Conservation (phyloP, 2,329 filamentous ascomycete species). For the Talaromyces verruculosus region DNA sequence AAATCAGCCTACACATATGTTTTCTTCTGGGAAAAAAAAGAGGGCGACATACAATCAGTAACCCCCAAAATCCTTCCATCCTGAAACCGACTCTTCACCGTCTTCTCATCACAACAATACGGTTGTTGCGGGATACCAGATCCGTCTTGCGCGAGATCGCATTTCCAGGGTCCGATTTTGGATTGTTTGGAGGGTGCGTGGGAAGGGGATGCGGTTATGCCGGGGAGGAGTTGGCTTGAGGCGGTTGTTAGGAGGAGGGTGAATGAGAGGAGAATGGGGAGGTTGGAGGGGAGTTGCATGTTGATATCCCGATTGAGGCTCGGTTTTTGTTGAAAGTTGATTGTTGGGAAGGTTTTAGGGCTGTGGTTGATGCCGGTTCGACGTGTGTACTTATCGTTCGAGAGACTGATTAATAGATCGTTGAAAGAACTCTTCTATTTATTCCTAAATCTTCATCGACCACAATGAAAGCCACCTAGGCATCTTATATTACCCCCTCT, state of each 20-base stretch:
- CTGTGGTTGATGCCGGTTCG: background rate
- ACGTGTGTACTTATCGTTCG: background rate
- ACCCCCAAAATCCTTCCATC: conserved; percentile 16
- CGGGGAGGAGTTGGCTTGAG: conserved; percentile 25
- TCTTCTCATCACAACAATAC: conserved; percentile 21
- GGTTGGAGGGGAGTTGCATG: conserved; percentile 5
- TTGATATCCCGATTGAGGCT: no score
- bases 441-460: background rate
- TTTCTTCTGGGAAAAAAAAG: no score
- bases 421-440: background rate
- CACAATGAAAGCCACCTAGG: background rate
- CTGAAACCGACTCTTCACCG: conserved; percentile 6
- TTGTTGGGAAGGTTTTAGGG: background rate
- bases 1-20: background rate
- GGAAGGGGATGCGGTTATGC: conserved; percentile 7
- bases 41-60: background rate
- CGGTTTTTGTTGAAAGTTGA: background rate
- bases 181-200: conserved; percentile 8
- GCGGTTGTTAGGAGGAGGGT: conserved; percentile 13
- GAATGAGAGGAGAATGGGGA: background rate
- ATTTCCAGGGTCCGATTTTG: conserved; percentile 21
- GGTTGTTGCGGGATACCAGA: conserved; percentile 19
- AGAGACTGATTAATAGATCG: background rate
- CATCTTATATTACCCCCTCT: background rate
- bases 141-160: conserved; percentile 21